phyloP scores from a whole-genome alignment of 139 green algal genomes.

The Eudorina sp. region DNA sequence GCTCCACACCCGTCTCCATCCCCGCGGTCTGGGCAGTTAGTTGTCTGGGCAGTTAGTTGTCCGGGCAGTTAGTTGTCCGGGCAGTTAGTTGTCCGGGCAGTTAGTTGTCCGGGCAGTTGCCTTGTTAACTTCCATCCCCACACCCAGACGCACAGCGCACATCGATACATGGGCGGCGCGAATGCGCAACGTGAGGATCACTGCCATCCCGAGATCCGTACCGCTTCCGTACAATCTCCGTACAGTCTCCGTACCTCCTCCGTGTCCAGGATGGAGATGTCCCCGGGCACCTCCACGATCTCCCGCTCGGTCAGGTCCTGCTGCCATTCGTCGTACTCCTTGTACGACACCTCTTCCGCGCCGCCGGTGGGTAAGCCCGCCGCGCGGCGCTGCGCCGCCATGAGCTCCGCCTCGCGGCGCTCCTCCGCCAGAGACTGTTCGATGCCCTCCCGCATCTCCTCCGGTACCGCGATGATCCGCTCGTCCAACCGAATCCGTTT shows the following conservation, averaged over 20 bases:
- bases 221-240: background rate
- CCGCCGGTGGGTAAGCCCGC: background rate
- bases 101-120: too few species aligned
- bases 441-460: background rate
- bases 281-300: slow-evolving; percentile 4
- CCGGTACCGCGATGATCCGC: background rate
- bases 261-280: background rate
- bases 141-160: too few species aligned
- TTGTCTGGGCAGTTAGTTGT: too few species aligned
- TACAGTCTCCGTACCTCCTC: background rate
- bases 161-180: too few species aligned
- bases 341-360: slow-evolving; percentile 1
- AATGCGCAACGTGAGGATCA: too few species aligned
- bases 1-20: too few species aligned
- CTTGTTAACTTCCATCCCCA: too few species aligned
- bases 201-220: too few species aligned
- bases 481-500: background rate
- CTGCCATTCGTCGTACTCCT: slow-evolving; percentile 24
- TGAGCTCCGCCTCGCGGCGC: background rate
- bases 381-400: background rate
- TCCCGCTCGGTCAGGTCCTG: background rate
- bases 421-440: background rate
- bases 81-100: too few species aligned
- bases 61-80: too few species aligned
- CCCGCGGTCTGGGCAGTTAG: too few species aligned